These are phyloP conservation scores for Geotrichum bryndzae DNA, from an alignment of 1,139 yeast species.

Conservation along the genomic window DNA sequence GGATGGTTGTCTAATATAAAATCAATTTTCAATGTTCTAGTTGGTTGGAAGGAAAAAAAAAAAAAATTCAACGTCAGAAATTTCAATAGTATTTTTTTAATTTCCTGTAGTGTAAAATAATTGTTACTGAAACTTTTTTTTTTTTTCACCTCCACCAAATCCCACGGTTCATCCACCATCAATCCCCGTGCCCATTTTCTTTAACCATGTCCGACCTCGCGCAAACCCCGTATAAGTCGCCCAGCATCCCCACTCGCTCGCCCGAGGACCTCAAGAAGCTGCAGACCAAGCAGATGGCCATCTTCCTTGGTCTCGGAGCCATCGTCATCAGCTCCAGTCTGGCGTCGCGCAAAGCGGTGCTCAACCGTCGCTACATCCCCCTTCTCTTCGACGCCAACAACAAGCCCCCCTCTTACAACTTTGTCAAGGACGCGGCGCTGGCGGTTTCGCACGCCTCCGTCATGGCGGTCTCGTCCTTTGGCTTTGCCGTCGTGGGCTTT, in stretches of 20 bases:
- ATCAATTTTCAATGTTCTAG: not conserved
- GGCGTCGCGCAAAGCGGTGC: constrained; percentile 67
- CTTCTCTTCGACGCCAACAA: constrained; percentile 79
- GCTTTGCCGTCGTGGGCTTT: constrained; percentile 67
- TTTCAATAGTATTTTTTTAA: not conserved
- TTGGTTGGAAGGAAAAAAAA: not conserved
- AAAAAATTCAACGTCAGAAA: not conserved
- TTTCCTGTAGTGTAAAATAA: not conserved
- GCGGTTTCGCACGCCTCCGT: constrained; percentile 82
- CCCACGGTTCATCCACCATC: not conserved
- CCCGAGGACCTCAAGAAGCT: constrained; percentile 6
- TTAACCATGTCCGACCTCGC: constrained; percentile 9
- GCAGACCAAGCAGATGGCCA: constrained; percentile 52
- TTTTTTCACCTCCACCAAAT: not conserved
- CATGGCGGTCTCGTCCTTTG: constrained; percentile 64
- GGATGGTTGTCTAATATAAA: not conserved
- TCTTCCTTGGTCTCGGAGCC: constrained; percentile 67
- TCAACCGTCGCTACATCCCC: constrained; percentile 69
- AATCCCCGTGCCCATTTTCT: not conserved
- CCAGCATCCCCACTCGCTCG: constrained; percentile 5
- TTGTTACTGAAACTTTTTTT: not conserved
- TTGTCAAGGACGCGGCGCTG: constrained; percentile 76
- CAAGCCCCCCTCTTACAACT: constrained; percentile 73
- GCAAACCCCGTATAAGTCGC: constrained; percentile 13
- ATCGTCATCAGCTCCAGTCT: constrained; percentile 67